These are phyloP conservation scores for Miamiensis avidus DNA, from an alignment of 169 alveolate genomes.

Conservation along the genomic window DNA sequence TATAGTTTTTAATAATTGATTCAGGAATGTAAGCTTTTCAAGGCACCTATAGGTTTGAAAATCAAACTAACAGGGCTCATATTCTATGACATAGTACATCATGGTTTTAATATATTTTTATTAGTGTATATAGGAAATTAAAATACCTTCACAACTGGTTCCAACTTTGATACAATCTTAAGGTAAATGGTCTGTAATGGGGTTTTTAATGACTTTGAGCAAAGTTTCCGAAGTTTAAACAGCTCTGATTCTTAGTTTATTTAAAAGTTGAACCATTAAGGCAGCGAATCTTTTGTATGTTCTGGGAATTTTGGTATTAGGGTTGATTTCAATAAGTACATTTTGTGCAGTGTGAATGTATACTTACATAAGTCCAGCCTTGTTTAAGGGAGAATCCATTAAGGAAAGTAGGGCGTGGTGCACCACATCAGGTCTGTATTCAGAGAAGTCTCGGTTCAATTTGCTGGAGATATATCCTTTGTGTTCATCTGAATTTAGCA, in stretches of 20 bases:
- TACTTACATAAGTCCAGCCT: slow-evolving; percentile 74
- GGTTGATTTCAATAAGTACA: slow-evolving; percentile 76
- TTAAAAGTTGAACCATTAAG: slow-evolving; percentile 72
- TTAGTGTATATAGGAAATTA: too few relatives aligned
- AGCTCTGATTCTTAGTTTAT: slow-evolving; percentile 67
- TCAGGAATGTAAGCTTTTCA: too few relatives aligned
- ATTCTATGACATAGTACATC: too few relatives aligned
- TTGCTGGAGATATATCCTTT: slow-evolving; percentile 55
- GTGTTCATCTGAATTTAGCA: slow-evolving; percentile 75
- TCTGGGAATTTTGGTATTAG: slow-evolving; percentile 80
- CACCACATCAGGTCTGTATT: slow-evolving; percentile 80
- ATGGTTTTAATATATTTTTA: too few relatives aligned
- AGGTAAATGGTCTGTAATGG: slow-evolving; percentile 76
- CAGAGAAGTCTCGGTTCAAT: slow-evolving; percentile 66
- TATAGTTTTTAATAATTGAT: too few relatives aligned
- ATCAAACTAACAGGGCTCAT: too few relatives aligned
- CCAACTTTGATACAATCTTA: slow-evolving; percentile 73
- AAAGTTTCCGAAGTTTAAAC: slow-evolving; percentile 54
- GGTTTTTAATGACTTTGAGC: slow-evolving; percentile 79
- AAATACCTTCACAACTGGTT: slow-evolving; percentile 52
- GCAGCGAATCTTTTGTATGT: slow-evolving; percentile 85
- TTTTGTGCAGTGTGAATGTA: slow-evolving; percentile 72
- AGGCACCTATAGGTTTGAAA: too few relatives aligned
- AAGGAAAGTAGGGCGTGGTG: slow-evolving; percentile 77
- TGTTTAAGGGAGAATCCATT: slow-evolving; percentile 81